Evolutionary conservation across 805 yeast species (phyloP).

Genomic region (Torulaspora delbrueckii): DNA sequence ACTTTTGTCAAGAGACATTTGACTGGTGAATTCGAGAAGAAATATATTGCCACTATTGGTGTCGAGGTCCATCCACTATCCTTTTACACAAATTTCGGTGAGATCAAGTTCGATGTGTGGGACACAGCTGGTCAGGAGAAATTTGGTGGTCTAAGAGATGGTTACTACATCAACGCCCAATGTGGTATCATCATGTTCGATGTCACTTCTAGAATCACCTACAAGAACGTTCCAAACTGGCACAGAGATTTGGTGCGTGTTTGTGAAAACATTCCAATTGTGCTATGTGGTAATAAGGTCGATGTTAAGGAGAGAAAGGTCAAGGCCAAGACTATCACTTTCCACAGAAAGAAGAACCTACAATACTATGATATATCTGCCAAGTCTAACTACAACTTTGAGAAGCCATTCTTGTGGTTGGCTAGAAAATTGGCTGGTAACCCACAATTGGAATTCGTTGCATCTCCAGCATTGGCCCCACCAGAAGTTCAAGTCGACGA

Average conservation of each 20-base stretch:
- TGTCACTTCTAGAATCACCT: constrained; percentile 98
- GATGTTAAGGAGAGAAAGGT: constrained; percentile 99
- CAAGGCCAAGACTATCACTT: constrained; percentile 98
- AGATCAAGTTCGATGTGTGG: constrained; percentile 98
- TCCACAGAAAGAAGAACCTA: constrained; percentile 99
- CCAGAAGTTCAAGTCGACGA: constrained; percentile 98
- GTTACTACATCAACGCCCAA: constrained; percentile 98
- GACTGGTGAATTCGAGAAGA: constrained; percentile 98
- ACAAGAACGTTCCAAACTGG: constrained; percentile 99
- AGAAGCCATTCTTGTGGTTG: constrained; percentile 99
- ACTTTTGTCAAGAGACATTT: constrained; percentile 99
- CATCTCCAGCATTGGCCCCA: constrained; percentile 98
- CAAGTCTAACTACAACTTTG: constrained; percentile 98
- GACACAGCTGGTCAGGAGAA: constrained; percentile 99
- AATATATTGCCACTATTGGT: constrained; percentile 98
- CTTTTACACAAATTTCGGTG: constrained; percentile 97
- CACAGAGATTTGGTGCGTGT: constrained; percentile 99
- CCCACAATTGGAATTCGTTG: constrained; percentile 97
- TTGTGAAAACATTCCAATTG: constrained; percentile 99
- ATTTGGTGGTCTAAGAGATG: constrained; percentile 99
- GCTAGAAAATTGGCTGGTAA: constrained; percentile 99
- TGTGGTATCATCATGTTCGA: constrained; percentile 99
- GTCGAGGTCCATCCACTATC: constrained; percentile 99
- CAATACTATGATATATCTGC: constrained; percentile 99
- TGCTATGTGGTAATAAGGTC: constrained; percentile 98